A percentile compares a stretch with the other conserved stretches of the same genome.
phyloP scores from a whole-genome alignment of 2,329 filamentous ascomycete genomes.

The Thielaviopsis ethacetica region DNA sequence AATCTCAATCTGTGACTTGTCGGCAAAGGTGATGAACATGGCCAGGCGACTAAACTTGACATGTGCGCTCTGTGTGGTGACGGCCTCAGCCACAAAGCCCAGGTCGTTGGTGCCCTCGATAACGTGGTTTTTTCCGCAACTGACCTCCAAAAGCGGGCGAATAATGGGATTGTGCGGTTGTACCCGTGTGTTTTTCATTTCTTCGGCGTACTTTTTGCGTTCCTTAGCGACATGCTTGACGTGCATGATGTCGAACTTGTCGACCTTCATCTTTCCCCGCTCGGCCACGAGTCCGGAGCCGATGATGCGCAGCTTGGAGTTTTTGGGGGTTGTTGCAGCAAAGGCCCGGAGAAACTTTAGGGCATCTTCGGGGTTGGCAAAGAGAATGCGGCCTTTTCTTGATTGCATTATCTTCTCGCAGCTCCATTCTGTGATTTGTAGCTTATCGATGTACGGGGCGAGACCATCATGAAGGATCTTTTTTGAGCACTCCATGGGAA shows the following conservation, averaged over 20 bases:
- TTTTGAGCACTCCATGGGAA: constrained; percentile 26
- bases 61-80: constrained; percentile 19
- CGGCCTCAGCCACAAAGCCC: constrained; percentile 27
- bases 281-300: constrained; percentile 17
- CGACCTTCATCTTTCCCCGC: constrained; percentile 20
- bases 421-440: constrained; percentile 26
- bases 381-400: constrained; percentile 25
- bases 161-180: constrained; percentile 12
- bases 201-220: constrained; percentile 12
- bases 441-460: constrained; percentile 21
- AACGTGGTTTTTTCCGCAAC: constrained; percentile 34
- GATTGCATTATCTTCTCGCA: constrained; percentile 26
- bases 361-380: constrained; percentile 25
- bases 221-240: constrained; percentile 14
- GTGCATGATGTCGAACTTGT: constrained; percentile 16
- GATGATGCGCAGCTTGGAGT: constrained; percentile 20
- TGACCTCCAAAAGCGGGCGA: constrained; percentile 16
- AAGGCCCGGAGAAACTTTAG: constrained; percentile 23
- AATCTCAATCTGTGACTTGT: constrained; percentile 26
- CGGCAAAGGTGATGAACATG: constrained; percentile 24
- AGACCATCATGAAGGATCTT: constrained; percentile 24
- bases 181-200: constrained; percentile 14
- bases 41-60: constrained; percentile 27
- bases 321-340: constrained; percentile 2
- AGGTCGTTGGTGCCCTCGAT: constrained; percentile 17